Base-by-base conservation (phyloP, 2,329 filamentous ascomycete species). In the Shiraia sp. region DNA sequence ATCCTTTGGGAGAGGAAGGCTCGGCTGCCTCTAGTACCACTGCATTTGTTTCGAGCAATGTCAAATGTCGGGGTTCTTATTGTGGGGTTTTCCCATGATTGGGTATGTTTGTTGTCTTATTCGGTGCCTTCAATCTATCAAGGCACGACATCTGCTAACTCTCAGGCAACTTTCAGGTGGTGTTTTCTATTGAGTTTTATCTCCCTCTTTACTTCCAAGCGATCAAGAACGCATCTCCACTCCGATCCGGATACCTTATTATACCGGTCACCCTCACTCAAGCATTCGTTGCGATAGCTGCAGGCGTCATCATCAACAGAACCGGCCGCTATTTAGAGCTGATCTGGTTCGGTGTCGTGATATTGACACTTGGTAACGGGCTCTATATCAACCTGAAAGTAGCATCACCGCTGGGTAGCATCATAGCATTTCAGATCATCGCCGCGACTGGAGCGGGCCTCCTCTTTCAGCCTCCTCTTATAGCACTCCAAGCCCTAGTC, bases 151-250 rank as follows among this genome's bases (percentile, higher is more conserved):
- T n/a, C n/a, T n/a, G n/a, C n/a, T n/a, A n/a, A n/a, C n/a, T n/a
- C n/a, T n/a, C n/a, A n/a, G 31, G 2, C 2, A 32, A 14, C 27
- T 8, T 10, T n/a, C 19, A 81, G 61, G 76, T 79, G 27, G 84
- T 83, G 58, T 82, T 85, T 32, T 80, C 76, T 0, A 74, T 75
- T 1, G 77, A 79, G 31, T 88, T 86, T 65, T 88, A 85, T 54
- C 69, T 88, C 3, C 86, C 86, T 0, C 73, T 88, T 0, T 88
- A 85, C 65, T 86, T 87, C 42, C 86, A 89, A 62, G 76, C 80
- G 4, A 83, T 82, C 1, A 75, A 81, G 3, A 74, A 75, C 23
- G 79, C 78, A 2, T 74, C 75, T 1, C 80, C 83, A 0, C 69
- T 85, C 34, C 69, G 73, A 14, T 85, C 80, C 0, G 74, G 72